These are phyloP conservation scores for Papiliotrema fonsecae DNA, from an alignment of 1,284 basidiomycete species.

Conservation along the genomic window DNA sequence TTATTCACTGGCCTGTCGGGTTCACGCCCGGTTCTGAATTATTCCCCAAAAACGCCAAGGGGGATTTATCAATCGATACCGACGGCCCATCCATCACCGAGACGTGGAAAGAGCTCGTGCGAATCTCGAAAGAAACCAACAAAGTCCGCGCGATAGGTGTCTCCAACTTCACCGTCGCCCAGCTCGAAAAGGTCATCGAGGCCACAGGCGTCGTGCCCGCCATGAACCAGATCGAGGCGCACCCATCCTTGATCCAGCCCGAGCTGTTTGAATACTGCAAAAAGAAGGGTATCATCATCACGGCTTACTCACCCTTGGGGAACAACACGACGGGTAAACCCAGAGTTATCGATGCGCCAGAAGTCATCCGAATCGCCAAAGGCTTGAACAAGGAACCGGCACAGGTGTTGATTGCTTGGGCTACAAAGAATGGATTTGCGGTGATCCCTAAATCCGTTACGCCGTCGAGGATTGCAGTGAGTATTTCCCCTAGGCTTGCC, in stretches of 20 bases:
- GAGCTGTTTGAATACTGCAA: slow-evolving; percentile 51
- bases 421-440: slow-evolving; percentile 58
- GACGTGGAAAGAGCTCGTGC: slow-evolving; percentile 45
- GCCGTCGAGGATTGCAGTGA: slow-evolving; percentile 47
- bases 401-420: slow-evolving; percentile 68
- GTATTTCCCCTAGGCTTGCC: too few species aligned
- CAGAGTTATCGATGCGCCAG: slow-evolving; percentile 40
- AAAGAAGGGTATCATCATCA: slow-evolving; percentile 68
- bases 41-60: slow-evolving; percentile 13
- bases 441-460: slow-evolving; percentile 70
- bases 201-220: slow-evolving; percentile 72
- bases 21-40: slow-evolving; percentile 59
- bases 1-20: slow-evolving; percentile 83
- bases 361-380: slow-evolving; percentile 59
- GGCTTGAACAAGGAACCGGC: slow-evolving; percentile 59
- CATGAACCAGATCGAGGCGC: slow-evolving; percentile 78
- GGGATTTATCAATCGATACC: slow-evolving; percentile 21
- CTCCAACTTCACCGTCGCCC: slow-evolving; percentile 70
- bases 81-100: slow-evolving; percentile 26
- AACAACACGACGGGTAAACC: slow-evolving; percentile 51
- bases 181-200: slow-evolving; percentile 64
- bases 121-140: slow-evolving; percentile 37
- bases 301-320: slow-evolving; percentile 80
- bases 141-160: slow-evolving; percentile 52
- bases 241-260: slow-evolving; percentile 55